phyloP scores from a whole-genome alignment of 345 rosid species.

The Citrus mangshanensis region DNA sequence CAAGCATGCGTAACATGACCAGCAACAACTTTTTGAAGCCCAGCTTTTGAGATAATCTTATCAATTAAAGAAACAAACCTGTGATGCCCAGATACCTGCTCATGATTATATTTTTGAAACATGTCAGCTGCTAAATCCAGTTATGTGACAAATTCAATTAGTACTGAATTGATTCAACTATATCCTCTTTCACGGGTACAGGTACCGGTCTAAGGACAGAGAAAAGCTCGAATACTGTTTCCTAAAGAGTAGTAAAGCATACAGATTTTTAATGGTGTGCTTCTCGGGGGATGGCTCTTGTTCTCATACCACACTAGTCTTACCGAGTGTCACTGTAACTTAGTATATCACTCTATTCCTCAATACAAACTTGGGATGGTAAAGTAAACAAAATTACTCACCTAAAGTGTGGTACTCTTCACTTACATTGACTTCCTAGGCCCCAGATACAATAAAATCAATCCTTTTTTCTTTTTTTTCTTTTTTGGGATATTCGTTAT shows the following conservation, averaged over 20 bases:
- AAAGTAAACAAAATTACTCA: not conserved
- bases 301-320: not conserved
- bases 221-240: not conserved
- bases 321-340: not conserved
- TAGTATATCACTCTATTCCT: not conserved
- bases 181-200: not conserved
- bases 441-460: not conserved
- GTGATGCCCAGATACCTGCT: slow-evolving; percentile 55
- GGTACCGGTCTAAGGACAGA: not conserved
- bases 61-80: slow-evolving; percentile 66
- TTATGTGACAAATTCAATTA: not conserved
- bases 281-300: not conserved
- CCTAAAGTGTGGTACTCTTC: not conserved
- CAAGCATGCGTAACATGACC: slow-evolving; percentile 21
- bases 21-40: slow-evolving; percentile 50
- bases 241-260: not conserved
- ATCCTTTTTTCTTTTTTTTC: not conserved
- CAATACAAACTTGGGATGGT: not conserved
- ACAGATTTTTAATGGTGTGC: not conserved
- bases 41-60: slow-evolving; percentile 61
- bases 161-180: not conserved
- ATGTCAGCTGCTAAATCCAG: slow-evolving; percentile 1
- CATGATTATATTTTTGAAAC: slow-evolving; percentile 10
- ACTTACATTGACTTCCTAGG: not conserved
- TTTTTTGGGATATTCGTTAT: not conserved